Conservation (phyloP, 2,329 filamentous ascomycete genomes). For the Venturia nashicola region DNA sequence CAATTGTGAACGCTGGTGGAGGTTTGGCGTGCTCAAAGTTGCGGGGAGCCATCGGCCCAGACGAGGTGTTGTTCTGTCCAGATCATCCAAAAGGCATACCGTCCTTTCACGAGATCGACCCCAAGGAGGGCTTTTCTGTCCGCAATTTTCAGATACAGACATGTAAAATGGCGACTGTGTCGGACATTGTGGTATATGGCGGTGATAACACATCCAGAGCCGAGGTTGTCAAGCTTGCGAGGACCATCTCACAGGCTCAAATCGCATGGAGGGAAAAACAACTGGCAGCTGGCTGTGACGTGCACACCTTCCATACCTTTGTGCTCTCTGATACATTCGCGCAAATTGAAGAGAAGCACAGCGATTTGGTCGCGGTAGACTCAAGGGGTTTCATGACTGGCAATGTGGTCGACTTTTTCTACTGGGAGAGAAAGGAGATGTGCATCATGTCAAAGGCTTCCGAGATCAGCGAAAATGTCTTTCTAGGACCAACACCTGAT, state of each 20-base stretch:
- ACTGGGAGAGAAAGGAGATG: conserved; percentile 86
- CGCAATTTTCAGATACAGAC: conserved; percentile 96
- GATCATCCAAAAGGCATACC: conserved; percentile 25
- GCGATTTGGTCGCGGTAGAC: conserved; percentile 64
- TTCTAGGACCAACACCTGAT: conserved; percentile 78
- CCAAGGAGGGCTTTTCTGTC: conserved; percentile 82
- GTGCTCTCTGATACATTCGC: conserved; percentile 53
- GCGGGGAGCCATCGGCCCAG: conserved; percentile 74
- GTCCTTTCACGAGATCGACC: conserved; percentile 69
- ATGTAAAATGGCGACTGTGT: conserved; percentile 74
- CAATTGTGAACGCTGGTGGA: conserved; percentile 79
- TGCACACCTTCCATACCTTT: conserved; percentile 75
- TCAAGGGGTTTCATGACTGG: conserved; percentile 60
- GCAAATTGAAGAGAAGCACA: conserved; percentile 58
- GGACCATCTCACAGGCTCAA: conserved; percentile 62
- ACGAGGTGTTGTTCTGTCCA: conserved; percentile 55
- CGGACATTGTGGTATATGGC: conserved; percentile 87
- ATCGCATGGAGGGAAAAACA: conserved; percentile 58
- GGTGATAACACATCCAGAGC: conserved; percentile 51
- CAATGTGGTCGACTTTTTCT: conserved; percentile 74
- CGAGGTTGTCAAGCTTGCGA: conserved; percentile 52
- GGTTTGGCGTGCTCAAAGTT: conserved; percentile 62
- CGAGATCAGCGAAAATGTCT: conserved; percentile 82
- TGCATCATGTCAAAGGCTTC: conserved; percentile 81
- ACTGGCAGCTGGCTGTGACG: conserved; percentile 36